Percentiles rank a stretch among this genome's conserved stretches.
These are phyloP conservation scores for Fusarium humuli DNA, from an alignment of 2,329 filamentous ascomycete species.

Conservation along the genomic window DNA sequence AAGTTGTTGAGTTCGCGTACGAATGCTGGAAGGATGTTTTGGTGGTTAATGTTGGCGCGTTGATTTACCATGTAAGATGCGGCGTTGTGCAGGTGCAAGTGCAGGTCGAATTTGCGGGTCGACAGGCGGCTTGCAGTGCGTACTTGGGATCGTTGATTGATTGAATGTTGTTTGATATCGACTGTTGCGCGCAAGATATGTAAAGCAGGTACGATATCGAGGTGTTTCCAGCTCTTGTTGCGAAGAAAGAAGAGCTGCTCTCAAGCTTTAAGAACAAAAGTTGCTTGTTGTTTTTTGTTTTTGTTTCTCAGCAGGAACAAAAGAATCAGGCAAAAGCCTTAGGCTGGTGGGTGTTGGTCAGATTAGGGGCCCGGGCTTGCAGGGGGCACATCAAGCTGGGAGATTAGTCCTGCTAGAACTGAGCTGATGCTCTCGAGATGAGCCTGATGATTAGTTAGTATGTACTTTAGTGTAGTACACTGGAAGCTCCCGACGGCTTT, in stretches of 20 bases:
- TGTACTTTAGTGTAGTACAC: constrained; percentile 2
- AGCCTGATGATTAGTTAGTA: constrained; percentile 2
- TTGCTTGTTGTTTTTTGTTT: constrained; percentile 37
- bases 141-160: not conserved
- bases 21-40: constrained; percentile 28
- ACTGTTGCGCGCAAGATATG: constrained; percentile 22
- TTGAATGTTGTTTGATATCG: constrained; percentile 15
- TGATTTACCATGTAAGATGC: constrained; percentile 37
- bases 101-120: constrained; percentile 2
- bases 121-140: constrained; percentile 20
- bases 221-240: not conserved
- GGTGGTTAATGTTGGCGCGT: constrained; percentile 29
- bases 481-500: constrained; percentile 6
- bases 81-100: constrained; percentile 26
- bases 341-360: constrained; percentile 36
- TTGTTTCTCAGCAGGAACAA: constrained; percentile 28
- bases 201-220: constrained; percentile 1
- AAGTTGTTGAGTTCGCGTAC: constrained; percentile 21
- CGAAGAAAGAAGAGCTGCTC: not conserved
- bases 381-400: constrained; percentile 41
- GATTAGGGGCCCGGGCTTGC: constrained; percentile 46
- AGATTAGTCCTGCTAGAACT: constrained; percentile 41
- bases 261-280: constrained; percentile 18
- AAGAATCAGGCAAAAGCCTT: constrained; percentile 30
- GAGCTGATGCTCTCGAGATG: constrained; percentile 33